These are phyloP conservation scores for Aureobasidium zeae DNA, from an alignment of 2,329 filamentous ascomycete species.

Conservation along the genomic window DNA sequence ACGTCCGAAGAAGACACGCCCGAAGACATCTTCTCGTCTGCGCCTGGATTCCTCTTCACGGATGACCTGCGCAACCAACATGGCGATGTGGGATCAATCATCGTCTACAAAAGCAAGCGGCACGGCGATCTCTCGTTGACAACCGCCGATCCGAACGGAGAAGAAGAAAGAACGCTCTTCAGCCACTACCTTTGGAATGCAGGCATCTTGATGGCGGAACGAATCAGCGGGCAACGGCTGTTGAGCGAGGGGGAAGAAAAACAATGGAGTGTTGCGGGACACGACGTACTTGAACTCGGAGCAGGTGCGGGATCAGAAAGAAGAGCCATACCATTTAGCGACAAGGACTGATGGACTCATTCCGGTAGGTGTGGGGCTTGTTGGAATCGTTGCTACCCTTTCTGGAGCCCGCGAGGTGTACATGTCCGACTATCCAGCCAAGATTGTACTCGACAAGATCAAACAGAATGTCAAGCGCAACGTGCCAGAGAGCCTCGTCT, in stretches of 20 bases:
- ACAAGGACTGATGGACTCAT: slow-evolving; percentile 19
- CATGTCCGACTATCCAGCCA: slow-evolving; percentile 60
- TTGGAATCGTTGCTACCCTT: slow-evolving; percentile 38
- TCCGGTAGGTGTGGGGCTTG: slow-evolving; percentile 36
- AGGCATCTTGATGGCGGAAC: slow-evolving; percentile 37
- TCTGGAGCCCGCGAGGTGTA: slow-evolving; percentile 39
- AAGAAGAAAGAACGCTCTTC: slow-evolving; percentile 52
- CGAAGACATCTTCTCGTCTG: slow-evolving; percentile 47
- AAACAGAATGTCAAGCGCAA: slow-evolving; percentile 49
- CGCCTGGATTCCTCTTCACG: slow-evolving; percentile 56
- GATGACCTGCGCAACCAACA: slow-evolving; percentile 59
- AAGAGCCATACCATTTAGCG: too few relatives aligned
- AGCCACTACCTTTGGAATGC: slow-evolving; percentile 69
- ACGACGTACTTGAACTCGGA: slow-evolving; percentile 55
- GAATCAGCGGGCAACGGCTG: slow-evolving; percentile 29
- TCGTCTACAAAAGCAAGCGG: slow-evolving; percentile 44
- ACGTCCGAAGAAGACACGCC: slow-evolving; percentile 13
- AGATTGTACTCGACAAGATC: slow-evolving; percentile 51
- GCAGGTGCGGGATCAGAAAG: slow-evolving; percentile 48
- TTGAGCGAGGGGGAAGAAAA: slow-evolving; percentile 26
- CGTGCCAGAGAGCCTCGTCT: slow-evolving; percentile 34
- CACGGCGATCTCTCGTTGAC: slow-evolving; percentile 33
- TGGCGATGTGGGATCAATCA: slow-evolving; percentile 50
- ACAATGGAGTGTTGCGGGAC: slow-evolving; percentile 40
- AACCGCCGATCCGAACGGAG: slow-evolving; percentile 39